These are phyloP conservation scores for Geotrichum aggregatum DNA, from an alignment of 1,139 yeast species.

Conservation along the genomic window DNA sequence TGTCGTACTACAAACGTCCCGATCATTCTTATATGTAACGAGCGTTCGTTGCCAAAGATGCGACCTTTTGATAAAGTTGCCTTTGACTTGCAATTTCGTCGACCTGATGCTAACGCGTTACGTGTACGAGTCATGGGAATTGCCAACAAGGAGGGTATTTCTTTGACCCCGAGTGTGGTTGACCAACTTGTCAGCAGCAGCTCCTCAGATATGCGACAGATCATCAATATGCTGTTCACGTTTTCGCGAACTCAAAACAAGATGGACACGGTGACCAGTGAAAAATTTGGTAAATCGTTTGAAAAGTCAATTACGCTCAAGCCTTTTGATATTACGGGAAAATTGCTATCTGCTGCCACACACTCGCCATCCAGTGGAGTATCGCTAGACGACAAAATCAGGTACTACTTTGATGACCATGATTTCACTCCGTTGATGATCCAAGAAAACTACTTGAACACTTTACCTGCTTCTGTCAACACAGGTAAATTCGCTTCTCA, in stretches of 20 bases:
- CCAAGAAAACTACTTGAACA: conserved; percentile 81
- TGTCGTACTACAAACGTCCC: conserved; percentile 86
- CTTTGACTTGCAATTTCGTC: conserved; percentile 73
- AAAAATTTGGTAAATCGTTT: conserved; percentile 63
- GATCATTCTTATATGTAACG: conserved; percentile 89
- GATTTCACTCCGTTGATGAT: conserved; percentile 94
- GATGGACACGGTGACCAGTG: conserved; percentile 52
- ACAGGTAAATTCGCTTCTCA: conserved; percentile 40
- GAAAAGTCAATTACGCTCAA: conserved; percentile 85
- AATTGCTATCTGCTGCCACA: conserved; percentile 58
- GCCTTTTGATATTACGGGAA: conserved; percentile 87
- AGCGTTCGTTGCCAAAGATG: conserved; percentile 89
- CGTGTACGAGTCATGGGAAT: conserved; percentile 85
- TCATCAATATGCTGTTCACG: conserved; percentile 82
- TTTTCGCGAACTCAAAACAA: conserved; percentile 66
- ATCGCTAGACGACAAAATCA: conserved; percentile 76
- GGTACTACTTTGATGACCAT: conserved; percentile 87
- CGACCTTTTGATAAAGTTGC: conserved; percentile 90
- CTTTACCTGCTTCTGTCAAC: conserved; percentile 46
- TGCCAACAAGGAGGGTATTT: conserved; percentile 77
- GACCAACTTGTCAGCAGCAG: conserved; percentile 85
- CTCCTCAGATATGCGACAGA: conserved; percentile 88
- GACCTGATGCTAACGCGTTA: conserved; percentile 82
- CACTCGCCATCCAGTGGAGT: conserved; percentile 52
- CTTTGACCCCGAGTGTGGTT: conserved; percentile 72